phyloP scores from a whole-genome alignment of 768 basidiomycete genomes.

The Kwoniella sp. region DNA sequence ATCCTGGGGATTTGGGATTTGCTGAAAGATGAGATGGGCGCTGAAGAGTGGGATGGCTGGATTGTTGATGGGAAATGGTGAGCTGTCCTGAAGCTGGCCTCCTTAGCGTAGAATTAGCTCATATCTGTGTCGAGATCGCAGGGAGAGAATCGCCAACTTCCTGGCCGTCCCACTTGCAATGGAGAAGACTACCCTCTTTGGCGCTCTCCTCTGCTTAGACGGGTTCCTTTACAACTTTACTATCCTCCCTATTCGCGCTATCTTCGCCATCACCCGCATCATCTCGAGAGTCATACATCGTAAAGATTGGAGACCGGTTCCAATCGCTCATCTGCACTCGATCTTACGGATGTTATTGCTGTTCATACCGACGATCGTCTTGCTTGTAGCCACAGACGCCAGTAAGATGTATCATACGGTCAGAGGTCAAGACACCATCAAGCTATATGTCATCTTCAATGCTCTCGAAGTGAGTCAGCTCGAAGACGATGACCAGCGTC shows the following conservation, averaged over 20 bases:
- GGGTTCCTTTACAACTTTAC: slow-evolving; percentile 98
- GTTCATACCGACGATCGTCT: slow-evolving; percentile 69
- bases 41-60: slow-evolving; percentile 52
- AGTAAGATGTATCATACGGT: slow-evolving; percentile 98
- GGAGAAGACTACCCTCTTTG: slow-evolving; percentile 88
- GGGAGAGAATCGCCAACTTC: slow-evolving; percentile 96
- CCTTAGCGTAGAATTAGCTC: not conserved
- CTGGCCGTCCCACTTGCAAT: slow-evolving; percentile 86
- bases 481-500: not conserved
- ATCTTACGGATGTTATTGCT: slow-evolving; percentile 80
- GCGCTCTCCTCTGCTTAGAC: slow-evolving; percentile 89
- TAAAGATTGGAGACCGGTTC: slow-evolving; percentile 58
- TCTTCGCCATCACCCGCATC: slow-evolving; percentile 42
- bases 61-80: slow-evolving; percentile 55
- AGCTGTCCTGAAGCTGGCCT: too few species aligned
- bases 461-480: slow-evolving; percentile 80
- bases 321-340: slow-evolving; percentile 72
- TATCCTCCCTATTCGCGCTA: slow-evolving; percentile 83
- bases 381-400: slow-evolving; percentile 84
- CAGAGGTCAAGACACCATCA: slow-evolving; percentile 96
- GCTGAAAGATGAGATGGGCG: slow-evolving; percentile 49
- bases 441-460: slow-evolving; percentile 98
- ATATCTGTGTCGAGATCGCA: slow-evolving; percentile 2
- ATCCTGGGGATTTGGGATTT: slow-evolving; percentile 47
- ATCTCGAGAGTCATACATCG: slow-evolving; percentile 60